phyloP scores from a whole-genome alignment of 1,139 yeast species.

The Saccharomyces hybrid region DNA sequence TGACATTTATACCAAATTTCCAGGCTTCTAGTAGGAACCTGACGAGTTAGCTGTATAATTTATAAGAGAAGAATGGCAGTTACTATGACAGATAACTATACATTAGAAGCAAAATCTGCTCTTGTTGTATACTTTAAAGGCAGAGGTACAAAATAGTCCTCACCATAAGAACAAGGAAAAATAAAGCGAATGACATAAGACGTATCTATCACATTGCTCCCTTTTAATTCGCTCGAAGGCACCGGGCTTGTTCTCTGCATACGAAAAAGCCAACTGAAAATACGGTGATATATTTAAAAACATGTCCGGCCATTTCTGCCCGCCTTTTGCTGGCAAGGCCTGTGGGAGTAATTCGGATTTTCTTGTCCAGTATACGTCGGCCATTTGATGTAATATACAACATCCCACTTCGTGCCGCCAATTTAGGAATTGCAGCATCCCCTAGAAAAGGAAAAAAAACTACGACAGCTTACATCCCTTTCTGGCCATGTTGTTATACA shows the following conservation, averaged over 20 bases:
- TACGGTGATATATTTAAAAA: neutral
- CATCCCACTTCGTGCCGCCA: neutral
- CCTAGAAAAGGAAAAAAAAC: neutral
- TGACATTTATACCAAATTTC: neutral
- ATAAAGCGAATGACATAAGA: neutral
- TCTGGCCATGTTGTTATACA: neutral
- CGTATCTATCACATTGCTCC: slow-evolving; percentile 5
- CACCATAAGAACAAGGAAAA: neutral
- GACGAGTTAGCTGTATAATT: neutral
- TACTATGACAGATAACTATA: no score
- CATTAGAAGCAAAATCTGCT: neutral
- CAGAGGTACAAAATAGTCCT: neutral
- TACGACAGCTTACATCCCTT: neutral
- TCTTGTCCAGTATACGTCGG: neutral
- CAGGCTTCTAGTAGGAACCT: neutral
- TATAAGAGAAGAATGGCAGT: neutral
- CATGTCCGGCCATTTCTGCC: neutral
- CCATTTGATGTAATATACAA: neutral
- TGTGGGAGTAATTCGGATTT: neutral
- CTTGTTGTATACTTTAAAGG: no score
- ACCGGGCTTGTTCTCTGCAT: neutral
- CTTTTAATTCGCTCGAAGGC: neutral
- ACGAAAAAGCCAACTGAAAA: neutral
- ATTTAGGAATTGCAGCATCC: neutral
- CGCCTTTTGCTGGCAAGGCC: neutral